Conservation (phyloP, 352 stramenopile species). For the Saprolegnia parasitica region DNA sequence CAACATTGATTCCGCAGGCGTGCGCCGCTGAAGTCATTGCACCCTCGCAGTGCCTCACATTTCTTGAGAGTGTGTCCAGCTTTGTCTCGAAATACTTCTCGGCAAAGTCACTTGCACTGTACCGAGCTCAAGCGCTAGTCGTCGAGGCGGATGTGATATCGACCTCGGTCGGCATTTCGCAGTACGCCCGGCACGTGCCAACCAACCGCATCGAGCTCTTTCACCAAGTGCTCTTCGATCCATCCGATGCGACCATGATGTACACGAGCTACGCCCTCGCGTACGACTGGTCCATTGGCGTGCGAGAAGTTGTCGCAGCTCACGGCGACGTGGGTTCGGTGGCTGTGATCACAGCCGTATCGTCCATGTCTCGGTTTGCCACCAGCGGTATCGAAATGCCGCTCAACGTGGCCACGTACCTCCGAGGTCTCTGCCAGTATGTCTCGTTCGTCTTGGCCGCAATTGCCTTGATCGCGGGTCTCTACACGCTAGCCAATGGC, state of each 20-base stretch:
- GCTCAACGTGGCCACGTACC: slow-evolving; percentile 6
- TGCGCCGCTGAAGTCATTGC: not conserved
- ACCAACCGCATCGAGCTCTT: not conserved
- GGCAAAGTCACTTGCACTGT: not conserved
- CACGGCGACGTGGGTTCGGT: not conserved
- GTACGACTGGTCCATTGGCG: not conserved
- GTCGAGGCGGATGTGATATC: not conserved
- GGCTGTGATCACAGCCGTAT: not conserved
- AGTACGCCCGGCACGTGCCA: not conserved
- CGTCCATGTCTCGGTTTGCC: not conserved
- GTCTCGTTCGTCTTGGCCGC: not conserved
- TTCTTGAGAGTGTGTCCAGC: not conserved
- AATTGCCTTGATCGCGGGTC: not conserved
- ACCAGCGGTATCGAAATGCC: slow-evolving; percentile 1
- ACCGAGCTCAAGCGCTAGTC: not conserved
- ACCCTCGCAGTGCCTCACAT: not conserved
- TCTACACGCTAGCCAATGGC: not conserved
- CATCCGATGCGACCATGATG: not conserved
- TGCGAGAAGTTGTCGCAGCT: slow-evolving; percentile 14
- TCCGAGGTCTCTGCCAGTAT: not conserved
- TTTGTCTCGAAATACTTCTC: not conserved
- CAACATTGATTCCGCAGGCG: not conserved
- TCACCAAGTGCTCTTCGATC: not conserved
- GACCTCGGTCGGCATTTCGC: not conserved
- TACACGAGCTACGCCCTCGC: not conserved